phyloP scores from a whole-genome alignment of 768 basidiomycete genomes.

The Amanita rimosa region DNA sequence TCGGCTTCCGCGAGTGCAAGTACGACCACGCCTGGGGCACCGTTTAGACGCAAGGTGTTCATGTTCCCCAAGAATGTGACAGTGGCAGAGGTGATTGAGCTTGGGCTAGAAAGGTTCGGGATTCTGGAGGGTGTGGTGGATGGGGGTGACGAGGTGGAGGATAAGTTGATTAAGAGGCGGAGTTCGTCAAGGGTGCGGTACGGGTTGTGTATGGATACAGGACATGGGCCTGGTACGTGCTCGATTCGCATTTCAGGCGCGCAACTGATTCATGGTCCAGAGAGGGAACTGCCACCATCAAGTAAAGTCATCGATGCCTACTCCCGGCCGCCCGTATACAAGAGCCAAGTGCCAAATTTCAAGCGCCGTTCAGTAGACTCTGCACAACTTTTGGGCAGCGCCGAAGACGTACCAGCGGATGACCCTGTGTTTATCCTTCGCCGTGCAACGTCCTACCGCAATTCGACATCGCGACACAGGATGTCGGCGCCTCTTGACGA shows the following conservation, averaged over 20 bases:
- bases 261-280: slow-evolving; percentile 25
- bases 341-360: slow-evolving; percentile 45
- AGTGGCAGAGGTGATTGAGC: slow-evolving; percentile 92
- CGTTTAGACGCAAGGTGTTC: slow-evolving; percentile 70
- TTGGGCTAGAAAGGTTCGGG: slow-evolving; percentile 86
- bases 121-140: slow-evolving; percentile 97
- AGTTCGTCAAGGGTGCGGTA: slow-evolving; percentile 77
- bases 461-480: slow-evolving; percentile 56
- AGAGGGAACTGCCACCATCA: slow-evolving; percentile 68
- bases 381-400: slow-evolving; percentile 50
- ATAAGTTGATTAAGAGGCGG: slow-evolving; percentile 73
- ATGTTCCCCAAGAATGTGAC: slow-evolving; percentile 91
- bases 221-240: slow-evolving; percentile 42
- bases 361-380: slow-evolving; percentile 88
- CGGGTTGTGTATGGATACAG: slow-evolving; percentile 52
- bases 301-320: slow-evolving; percentile 82
- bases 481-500: slow-evolving; percentile 76
- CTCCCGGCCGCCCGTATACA: slow-evolving; percentile 60
- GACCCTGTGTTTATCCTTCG: slow-evolving; percentile 91
- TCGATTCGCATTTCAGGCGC: not conserved
- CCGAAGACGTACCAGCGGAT: slow-evolving; percentile 66
- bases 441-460: slow-evolving; percentile 66
- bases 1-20: slow-evolving; percentile 23
- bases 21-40: slow-evolving; percentile 25
- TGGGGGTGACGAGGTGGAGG: slow-evolving; percentile 96